Evolutionary conservation across 1,139 yeast species (phyloP).

Genomic region (Lodderomyces elongisporus): DNA sequence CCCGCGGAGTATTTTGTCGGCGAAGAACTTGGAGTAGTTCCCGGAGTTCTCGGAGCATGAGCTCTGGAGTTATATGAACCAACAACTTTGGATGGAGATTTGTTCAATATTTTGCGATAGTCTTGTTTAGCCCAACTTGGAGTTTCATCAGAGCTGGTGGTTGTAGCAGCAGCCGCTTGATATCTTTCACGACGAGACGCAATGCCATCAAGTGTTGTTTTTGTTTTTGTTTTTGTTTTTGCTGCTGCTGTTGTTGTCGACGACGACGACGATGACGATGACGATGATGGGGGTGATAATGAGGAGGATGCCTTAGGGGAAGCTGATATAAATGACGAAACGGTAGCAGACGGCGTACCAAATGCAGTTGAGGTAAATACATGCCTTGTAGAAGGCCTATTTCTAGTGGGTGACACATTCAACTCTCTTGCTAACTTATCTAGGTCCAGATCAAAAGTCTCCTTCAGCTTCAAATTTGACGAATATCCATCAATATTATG

Average conservation of each 20-base stretch:
- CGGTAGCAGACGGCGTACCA: constrained; percentile 44
- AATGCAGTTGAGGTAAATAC: constrained; percentile 34
- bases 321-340: constrained; percentile 37
- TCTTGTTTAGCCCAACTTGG: constrained; percentile 23
- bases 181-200: constrained; percentile 3
- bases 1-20: background rate
- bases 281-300: too few species aligned
- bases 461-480: constrained; percentile 6
- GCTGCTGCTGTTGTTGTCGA: constrained; percentile 12
- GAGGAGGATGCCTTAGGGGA: constrained; percentile 23
- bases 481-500: constrained; percentile 16
- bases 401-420: constrained; percentile 20
- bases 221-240: background rate
- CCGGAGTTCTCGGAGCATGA: constrained; percentile 7
- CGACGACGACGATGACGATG: background rate
- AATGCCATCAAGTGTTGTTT: constrained; percentile 14
- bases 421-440: constrained; percentile 39
- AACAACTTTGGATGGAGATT: constrained; percentile 15
- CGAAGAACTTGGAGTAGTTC: background rate
- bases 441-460: constrained; percentile 23
- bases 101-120: constrained; percentile 15
- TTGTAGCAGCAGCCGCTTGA: too few species aligned
- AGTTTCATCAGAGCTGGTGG: constrained; percentile 13
- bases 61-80: too few species aligned
- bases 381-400: too few species aligned